A percentile compares a stretch with the other conserved stretches of the same genome.
Conservation (phyloP, 371 early-diverging fungal species). For the Lichtheimia ramosa region DNA sequence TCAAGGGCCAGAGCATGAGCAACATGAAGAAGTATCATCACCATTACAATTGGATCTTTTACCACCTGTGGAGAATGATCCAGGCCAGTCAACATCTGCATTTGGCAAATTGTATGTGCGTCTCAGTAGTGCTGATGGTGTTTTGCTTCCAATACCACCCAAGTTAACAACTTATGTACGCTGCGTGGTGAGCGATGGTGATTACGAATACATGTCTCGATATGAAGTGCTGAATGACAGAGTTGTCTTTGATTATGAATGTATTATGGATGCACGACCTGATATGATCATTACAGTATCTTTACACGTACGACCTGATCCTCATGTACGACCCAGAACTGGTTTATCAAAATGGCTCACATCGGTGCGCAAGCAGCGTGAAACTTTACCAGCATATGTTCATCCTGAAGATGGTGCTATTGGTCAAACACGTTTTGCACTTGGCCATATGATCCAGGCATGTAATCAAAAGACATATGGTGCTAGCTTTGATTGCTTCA, state of each 20-base stretch:
- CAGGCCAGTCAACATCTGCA: conserved; percentile 4
- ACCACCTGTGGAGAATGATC: conserved; percentile 1
- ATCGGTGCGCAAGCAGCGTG: conserved; percentile 28
- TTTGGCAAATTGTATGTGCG: conserved; percentile 44
- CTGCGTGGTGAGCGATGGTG: conserved; percentile 46
- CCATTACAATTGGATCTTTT: neutral
- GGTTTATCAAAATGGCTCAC: conserved; percentile 36
- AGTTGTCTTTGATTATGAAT: conserved; percentile 42
- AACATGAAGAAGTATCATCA: neutral
- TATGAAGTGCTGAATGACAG: conserved; percentile 34
- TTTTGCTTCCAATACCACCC: conserved; percentile 37
- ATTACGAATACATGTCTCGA: conserved; percentile 49
- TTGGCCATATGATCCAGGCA: conserved; percentile 41
- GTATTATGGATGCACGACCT: conserved; percentile 36
- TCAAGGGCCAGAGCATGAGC: neutral
- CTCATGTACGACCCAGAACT: conserved; percentile 30
- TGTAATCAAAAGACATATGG: conserved; percentile 34
- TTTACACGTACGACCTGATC: conserved; percentile 46
- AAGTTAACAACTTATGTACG: conserved; percentile 43
- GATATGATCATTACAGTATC: conserved; percentile 47
- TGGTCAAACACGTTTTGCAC: conserved; percentile 43
- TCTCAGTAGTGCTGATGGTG: conserved; percentile 34
- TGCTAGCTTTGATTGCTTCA: conserved; percentile 47
- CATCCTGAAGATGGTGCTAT: conserved; percentile 46
- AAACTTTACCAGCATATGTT: conserved; percentile 37